phyloP scores from a whole-genome alignment of 2,329 filamentous ascomycete species.

The Botrytis cinerea region DNA sequence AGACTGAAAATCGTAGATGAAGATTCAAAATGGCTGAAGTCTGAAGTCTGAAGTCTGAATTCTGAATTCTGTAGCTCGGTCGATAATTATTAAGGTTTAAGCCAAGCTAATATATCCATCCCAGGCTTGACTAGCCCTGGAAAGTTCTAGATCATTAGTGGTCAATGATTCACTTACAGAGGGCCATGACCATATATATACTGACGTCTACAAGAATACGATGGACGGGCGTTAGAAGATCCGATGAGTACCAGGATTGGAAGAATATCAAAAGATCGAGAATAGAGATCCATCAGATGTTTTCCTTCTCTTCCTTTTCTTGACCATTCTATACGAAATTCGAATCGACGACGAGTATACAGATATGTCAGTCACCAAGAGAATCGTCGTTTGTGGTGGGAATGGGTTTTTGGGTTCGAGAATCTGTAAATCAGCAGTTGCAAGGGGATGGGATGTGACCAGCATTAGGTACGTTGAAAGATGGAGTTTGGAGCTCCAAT shows the following conservation, averaged over 20 bases:
- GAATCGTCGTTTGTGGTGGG: conserved; percentile 87
- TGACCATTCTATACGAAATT: background rate
- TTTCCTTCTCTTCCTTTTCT: background rate
- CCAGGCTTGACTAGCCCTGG: background rate
- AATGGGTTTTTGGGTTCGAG: conserved; percentile 87
- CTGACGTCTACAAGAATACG: conserved; percentile 11
- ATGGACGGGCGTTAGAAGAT: background rate
- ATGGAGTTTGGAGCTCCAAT: background rate
- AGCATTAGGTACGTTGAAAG: conserved; percentile 73
- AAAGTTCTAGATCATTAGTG: conserved; percentile 20
- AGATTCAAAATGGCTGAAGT: background rate
- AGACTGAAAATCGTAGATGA: conserved; percentile 4
- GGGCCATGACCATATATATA: background rate
- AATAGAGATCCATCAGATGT: background rate
- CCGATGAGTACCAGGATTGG: background rate
- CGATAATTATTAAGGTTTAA: conserved; percentile 19
- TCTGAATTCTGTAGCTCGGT: no score
- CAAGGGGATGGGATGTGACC: conserved; percentile 86
- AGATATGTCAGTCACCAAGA: conserved; percentile 54
- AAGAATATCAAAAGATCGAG: conserved; percentile 5
- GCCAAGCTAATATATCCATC: conserved; percentile 3
- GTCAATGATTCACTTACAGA: conserved; percentile 21
- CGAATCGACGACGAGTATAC: background rate
- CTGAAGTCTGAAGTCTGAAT: background rate
- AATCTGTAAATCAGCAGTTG: conserved; percentile 87